Conservation (phyloP, 495 filamentous ascomycete genomes). For the Tuber umbilicatum region DNA sequence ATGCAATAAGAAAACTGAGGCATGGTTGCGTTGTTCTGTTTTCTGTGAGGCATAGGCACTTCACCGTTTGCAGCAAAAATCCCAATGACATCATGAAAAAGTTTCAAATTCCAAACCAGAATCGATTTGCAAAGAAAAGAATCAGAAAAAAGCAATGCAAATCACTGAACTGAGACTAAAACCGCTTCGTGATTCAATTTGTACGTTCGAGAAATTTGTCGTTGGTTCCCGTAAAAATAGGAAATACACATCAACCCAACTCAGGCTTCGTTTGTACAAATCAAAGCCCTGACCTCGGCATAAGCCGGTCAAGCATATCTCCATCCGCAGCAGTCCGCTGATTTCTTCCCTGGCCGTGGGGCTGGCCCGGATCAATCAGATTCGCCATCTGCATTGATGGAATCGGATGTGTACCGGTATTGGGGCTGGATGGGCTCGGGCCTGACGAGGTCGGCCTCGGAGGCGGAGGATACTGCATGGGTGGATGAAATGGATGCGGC, state of each 20-base stretch:
- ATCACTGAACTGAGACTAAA: slow-evolving; percentile 29
- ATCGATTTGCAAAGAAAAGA: slow-evolving; percentile 13
- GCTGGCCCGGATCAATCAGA: slow-evolving; percentile 36
- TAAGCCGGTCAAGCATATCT: slow-evolving; percentile 39
- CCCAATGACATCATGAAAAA: slow-evolving; percentile 22
- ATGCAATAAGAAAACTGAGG: slow-evolving; percentile 31
- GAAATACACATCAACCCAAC: slow-evolving; percentile 34
- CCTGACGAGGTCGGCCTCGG: slow-evolving; percentile 35
- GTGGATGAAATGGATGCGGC: slow-evolving; percentile 39
- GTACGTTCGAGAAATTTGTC: slow-evolving; percentile 45
- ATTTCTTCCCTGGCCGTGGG: slow-evolving; percentile 26
- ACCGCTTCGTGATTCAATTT: slow-evolving; percentile 27
- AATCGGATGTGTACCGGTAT: slow-evolving; percentile 33
- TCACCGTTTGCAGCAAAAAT: slow-evolving; percentile 14
- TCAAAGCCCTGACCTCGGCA: slow-evolving; percentile 38
- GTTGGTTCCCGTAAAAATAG: slow-evolving; percentile 43
- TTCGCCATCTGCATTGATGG: slow-evolving; percentile 40
- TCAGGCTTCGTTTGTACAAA: slow-evolving; percentile 44
- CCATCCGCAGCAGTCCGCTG: slow-evolving; percentile 35
- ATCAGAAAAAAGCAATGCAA: slow-evolving; percentile 25
- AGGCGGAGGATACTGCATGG: slow-evolving; percentile 34
- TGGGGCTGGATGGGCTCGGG: slow-evolving; percentile 33
- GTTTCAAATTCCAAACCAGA: slow-evolving; percentile 28
- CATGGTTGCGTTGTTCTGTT: slow-evolving; percentile 26
- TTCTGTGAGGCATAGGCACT: slow-evolving; percentile 17